phyloP scores from a whole-genome alignment of 768 basidiomycete species.

The Lactarius pseudohatsudake region DNA sequence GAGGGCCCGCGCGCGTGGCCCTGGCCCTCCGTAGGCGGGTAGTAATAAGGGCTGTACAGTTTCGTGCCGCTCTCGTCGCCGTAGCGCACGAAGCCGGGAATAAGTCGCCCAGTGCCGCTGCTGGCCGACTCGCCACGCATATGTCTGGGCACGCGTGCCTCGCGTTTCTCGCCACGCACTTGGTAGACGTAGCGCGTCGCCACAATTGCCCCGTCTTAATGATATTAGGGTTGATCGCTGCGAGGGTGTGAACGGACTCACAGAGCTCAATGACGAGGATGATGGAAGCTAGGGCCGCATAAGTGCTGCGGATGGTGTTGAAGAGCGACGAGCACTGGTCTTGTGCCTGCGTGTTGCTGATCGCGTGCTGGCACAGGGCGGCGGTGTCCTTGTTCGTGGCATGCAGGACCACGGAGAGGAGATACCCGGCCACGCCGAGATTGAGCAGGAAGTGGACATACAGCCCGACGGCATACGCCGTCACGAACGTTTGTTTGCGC shows the following conservation, averaged over 20 bases:
- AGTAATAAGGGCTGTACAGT: constrained; percentile 23
- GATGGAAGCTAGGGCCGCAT: constrained; percentile 44
- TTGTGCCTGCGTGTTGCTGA: constrained; percentile 43
- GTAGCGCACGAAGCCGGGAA: constrained; percentile 27
- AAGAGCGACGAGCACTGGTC: constrained; percentile 47
- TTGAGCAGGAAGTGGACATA: constrained; percentile 59
- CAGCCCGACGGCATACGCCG: constrained; percentile 55
- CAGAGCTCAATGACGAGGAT: constrained; percentile 57
- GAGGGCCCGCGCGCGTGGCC: constrained; percentile 9
- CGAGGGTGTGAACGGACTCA: constrained; percentile 37
- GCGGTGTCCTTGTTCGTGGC: constrained; percentile 44
- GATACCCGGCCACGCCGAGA: constrained; percentile 50
- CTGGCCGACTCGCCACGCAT: background rate
- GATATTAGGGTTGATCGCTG: background rate
- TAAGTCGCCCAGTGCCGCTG: background rate
- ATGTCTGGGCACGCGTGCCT: constrained; percentile 21
- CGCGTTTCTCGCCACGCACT: constrained; percentile 28
- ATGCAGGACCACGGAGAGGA: constrained; percentile 50
- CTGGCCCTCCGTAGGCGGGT: background rate
- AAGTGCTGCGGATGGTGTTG: constrained; percentile 45
- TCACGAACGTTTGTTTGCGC: constrained; percentile 60
- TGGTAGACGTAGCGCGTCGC: constrained; percentile 31
- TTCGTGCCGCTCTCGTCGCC: constrained; percentile 15
- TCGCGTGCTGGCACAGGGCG: constrained; percentile 46
- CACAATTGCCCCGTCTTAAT: constrained; percentile 28